Evolutionary conservation across 2,329 filamentous ascomycete genomes (phyloP).

Genomic region (Paecilomyces variotii): DNA sequence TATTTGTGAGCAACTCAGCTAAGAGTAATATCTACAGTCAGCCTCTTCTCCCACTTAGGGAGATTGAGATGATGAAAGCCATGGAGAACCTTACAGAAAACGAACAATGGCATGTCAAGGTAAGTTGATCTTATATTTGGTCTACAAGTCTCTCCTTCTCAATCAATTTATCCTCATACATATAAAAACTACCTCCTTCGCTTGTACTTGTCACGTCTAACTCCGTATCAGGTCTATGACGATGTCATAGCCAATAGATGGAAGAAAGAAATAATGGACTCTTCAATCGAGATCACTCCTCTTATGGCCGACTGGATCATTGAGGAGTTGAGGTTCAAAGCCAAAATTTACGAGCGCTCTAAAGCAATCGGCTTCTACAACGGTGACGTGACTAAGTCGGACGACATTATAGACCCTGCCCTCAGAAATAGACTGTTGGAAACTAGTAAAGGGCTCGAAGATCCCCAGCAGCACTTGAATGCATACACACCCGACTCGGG

Average conservation of each 20-base stretch:
- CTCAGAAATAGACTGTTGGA: slow-evolving; percentile 36
- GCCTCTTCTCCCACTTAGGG: slow-evolving; percentile 25
- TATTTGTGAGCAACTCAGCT: not conserved
- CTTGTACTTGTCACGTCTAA: not conserved
- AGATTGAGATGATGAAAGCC: slow-evolving; percentile 30
- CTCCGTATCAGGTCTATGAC: slow-evolving; percentile 21
- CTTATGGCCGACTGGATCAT: slow-evolving; percentile 35
- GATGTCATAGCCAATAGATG: slow-evolving; percentile 21
- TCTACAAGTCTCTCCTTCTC: not conserved
- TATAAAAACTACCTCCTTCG: not conserved
- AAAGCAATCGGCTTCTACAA: slow-evolving; percentile 41
- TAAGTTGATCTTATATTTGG: slow-evolving; percentile 1
- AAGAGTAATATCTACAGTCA: slow-evolving; percentile 9
- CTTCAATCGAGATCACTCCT: slow-evolving; percentile 20
- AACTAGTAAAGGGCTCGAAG: slow-evolving; percentile 43
- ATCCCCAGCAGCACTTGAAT: slow-evolving; percentile 41
- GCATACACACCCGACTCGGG: slow-evolving; percentile 56
- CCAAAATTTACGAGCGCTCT: slow-evolving; percentile 34
- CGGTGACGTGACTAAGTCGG: slow-evolving; percentile 47
- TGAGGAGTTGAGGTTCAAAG: slow-evolving; percentile 45
- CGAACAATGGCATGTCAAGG: slow-evolving; percentile 32
- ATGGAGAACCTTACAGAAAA: slow-evolving; percentile 37
- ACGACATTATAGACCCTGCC: slow-evolving; percentile 34
- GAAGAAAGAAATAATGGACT: slow-evolving; percentile 18
- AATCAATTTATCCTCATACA: not conserved